A percentile compares a stretch with the other conserved stretches of the same genome.
These are phyloP conservation scores for Choiromyces venosus DNA, from an alignment of 495 filamentous ascomycete species.

Conservation along the genomic window DNA sequence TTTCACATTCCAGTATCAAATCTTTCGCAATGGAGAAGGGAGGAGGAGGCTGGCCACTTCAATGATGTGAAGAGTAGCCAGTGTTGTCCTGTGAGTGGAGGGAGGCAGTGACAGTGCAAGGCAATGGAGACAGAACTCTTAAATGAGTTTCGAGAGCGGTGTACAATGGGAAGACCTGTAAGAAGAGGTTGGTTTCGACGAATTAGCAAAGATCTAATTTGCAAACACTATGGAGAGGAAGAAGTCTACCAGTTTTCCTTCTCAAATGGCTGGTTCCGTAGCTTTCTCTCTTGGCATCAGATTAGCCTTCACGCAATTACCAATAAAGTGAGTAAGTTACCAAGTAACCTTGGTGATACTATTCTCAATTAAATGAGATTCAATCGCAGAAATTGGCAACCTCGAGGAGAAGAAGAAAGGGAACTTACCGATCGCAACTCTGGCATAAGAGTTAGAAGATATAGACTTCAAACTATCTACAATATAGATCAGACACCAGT, in stretches of 20 bases:
- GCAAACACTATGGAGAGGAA: neutral
- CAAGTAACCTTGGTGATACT: neutral
- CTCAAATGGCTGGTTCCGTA: neutral
- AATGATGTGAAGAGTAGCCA: too few species aligned
- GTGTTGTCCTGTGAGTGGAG: too few species aligned
- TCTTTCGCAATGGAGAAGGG: too few species aligned
- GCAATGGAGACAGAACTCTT: neutral
- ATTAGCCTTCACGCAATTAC: neutral
- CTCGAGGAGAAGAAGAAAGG: neutral
- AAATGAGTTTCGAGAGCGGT: neutral
- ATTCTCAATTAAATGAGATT: neutral
- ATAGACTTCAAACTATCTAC: neutral
- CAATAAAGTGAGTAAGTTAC: neutral
- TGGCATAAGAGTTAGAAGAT: neutral
- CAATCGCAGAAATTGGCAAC: conserved; percentile 2
- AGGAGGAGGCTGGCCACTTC: too few species aligned
- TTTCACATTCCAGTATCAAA: too few species aligned
- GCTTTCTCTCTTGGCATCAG: neutral
- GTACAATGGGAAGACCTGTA: neutral
- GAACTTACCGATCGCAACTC: neutral
- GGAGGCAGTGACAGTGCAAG: too few species aligned
- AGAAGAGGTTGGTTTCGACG: neutral
- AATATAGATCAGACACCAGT: neutral
- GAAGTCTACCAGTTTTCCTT: neutral
- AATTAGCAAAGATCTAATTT: neutral